A percentile compares a stretch with the other conserved stretches of the same genome.
These are phyloP conservation scores for Arabidopsis suecica DNA, from an alignment of 345 rosid genomes.

Conservation along the genomic window DNA sequence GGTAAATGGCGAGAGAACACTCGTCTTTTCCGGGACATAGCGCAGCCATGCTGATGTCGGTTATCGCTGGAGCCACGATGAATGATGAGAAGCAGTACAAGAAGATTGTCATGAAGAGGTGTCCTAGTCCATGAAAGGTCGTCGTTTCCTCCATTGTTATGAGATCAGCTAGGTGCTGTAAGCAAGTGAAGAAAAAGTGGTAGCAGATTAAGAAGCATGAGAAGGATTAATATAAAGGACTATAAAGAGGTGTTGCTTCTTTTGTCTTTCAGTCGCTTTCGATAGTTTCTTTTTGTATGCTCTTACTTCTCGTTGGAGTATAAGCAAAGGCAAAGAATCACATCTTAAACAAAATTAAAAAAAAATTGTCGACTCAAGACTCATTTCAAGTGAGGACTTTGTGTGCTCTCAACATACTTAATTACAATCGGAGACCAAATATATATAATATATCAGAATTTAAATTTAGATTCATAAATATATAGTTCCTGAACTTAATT, in stretches of 20 bases:
- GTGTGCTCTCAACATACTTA: background rate
- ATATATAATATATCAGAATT: background rate
- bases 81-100: constrained; percentile 51
- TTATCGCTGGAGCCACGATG: constrained; percentile 68
- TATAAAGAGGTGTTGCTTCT: constrained; percentile 32
- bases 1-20: constrained; percentile 92
- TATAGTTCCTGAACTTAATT: no score
- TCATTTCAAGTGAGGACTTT: background rate
- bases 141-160: constrained; percentile 38
- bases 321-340: constrained; percentile 27
- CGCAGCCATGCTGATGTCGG: constrained; percentile 83
- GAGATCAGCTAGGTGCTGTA: background rate
- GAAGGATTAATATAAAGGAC: constrained; percentile 10
- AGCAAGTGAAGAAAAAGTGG: constrained; percentile 23
- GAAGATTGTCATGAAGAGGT: constrained; percentile 69
- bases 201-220: background rate
- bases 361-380: background rate
- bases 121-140: constrained; percentile 52
- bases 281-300: constrained; percentile 4
- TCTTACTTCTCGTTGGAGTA: constrained; percentile 42
- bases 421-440: background rate
- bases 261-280: constrained; percentile 24
- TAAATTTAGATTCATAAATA: no score
- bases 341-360: background rate
- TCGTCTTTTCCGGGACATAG: constrained; percentile 79